Conservation (phyloP, 345 rosid genomes). For the Populus euphratica region DNA sequence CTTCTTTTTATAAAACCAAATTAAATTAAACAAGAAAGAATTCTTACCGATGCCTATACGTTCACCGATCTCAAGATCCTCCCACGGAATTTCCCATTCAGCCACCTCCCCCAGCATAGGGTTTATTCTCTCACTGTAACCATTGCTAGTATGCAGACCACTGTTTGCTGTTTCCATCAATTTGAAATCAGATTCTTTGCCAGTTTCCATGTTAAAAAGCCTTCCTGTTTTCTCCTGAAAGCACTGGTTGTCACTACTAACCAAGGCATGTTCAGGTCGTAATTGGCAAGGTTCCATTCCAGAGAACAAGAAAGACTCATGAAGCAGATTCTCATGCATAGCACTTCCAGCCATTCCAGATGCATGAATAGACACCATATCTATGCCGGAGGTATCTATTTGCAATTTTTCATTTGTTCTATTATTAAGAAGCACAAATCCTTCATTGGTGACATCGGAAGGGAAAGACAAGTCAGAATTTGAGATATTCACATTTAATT, state of each 20-base stretch:
- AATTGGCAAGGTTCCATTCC: slow-evolving; percentile 37
- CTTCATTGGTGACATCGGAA: slow-evolving; percentile 31
- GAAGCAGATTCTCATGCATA: slow-evolving; percentile 19
- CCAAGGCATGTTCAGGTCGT: slow-evolving; percentile 29
- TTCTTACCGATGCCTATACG: slow-evolving; percentile 96
- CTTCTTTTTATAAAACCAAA: not conserved
- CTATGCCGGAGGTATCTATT: slow-evolving; percentile 16
- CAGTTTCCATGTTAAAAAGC: slow-evolving; percentile 16
- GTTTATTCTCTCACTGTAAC: slow-evolving; percentile 49
- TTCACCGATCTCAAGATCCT: slow-evolving; percentile 91
- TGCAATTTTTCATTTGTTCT: slow-evolving; percentile 25
- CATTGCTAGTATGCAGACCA: slow-evolving; percentile 34
- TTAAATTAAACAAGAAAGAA: slow-evolving; percentile 9
- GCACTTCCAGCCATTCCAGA: slow-evolving; percentile 13
- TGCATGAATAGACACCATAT: slow-evolving; percentile 15
- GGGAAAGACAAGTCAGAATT: slow-evolving; percentile 30
- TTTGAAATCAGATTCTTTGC: slow-evolving; percentile 35
- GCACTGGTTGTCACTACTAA: slow-evolving; percentile 20
- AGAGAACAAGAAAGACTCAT: slow-evolving; percentile 24
- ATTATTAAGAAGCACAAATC: slow-evolving; percentile 24
- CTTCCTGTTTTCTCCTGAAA: slow-evolving; percentile 2
- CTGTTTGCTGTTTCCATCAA: slow-evolving; percentile 27
- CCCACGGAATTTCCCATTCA: slow-evolving; percentile 93
- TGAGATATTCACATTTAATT: slow-evolving; percentile 30
- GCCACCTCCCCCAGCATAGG: slow-evolving; percentile 75